These are phyloP conservation scores for Pulveroboletus sp. DNA, from an alignment of 768 basidiomycete species.

Conservation along the genomic window DNA sequence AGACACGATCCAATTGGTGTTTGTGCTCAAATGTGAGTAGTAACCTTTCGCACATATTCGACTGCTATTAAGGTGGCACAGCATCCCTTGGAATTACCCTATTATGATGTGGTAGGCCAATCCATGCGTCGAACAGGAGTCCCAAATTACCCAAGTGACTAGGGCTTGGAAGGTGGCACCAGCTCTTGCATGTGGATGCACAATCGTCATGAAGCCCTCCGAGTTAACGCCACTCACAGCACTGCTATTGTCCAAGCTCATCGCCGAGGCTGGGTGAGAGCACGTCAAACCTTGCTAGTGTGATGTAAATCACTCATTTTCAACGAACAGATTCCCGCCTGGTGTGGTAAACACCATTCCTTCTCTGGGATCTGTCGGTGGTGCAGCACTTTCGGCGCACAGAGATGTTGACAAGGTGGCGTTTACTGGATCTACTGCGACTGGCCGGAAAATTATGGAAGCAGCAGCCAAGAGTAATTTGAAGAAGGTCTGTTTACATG, in stretches of 20 bases:
- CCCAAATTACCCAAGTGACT: constrained; percentile 1
- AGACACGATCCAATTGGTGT: constrained; percentile 91
- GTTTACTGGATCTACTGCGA: constrained; percentile 89
- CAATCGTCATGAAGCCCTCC: constrained; percentile 93
- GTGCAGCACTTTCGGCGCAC: constrained; percentile 80
- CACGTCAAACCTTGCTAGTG: constrained; percentile 1
- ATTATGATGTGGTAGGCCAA: constrained; percentile 72
- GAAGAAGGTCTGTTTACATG: constrained; percentile 63
- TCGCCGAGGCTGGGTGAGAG: constrained; percentile 76
- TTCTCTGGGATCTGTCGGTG: constrained; percentile 76
- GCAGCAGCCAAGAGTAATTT: constrained; percentile 91
- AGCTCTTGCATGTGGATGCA: constrained; percentile 86
- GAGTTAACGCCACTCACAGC: constrained; percentile 84
- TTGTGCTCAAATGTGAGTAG: constrained; percentile 79
- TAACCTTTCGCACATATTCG: constrained; percentile 2
- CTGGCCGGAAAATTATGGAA: constrained; percentile 86
- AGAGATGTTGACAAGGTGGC: constrained; percentile 89
- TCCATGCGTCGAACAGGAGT: constrained; percentile 1
- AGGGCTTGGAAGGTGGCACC: constrained; percentile 93
- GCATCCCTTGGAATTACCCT: constrained; percentile 92
- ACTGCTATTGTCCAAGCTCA: constrained; percentile 73
- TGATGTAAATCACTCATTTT: constrained; percentile 15
- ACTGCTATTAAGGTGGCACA: constrained; percentile 25
- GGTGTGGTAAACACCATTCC: constrained; percentile 89
- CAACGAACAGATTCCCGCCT: constrained; percentile 66